These are phyloP conservation scores for Niebla homalea DNA, from an alignment of 495 filamentous ascomycete genomes.

Conservation along the genomic window DNA sequence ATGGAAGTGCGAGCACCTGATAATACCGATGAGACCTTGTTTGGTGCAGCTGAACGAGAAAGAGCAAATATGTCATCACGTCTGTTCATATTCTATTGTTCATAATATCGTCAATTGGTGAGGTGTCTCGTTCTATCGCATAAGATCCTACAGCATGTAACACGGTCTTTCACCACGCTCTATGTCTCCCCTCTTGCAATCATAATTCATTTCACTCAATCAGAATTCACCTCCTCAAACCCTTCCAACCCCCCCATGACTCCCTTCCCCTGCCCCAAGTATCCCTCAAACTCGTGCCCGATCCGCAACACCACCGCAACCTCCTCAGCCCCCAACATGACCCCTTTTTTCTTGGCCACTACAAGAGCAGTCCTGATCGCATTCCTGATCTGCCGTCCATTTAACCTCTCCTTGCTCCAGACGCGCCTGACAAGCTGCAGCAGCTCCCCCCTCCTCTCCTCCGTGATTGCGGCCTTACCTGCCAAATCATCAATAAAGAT, in stretches of 20 bases:
- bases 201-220: background rate
- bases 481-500: conserved; percentile 12
- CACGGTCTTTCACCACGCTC: too few relatives aligned
- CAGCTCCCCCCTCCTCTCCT: background rate
- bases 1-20: too few relatives aligned
- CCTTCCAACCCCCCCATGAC: conserved; percentile 7
- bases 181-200: too few relatives aligned
- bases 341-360: conserved; percentile 13
- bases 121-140: too few relatives aligned
- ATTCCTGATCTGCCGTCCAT: conserved; percentile 17
- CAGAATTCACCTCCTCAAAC: conserved; percentile 7
- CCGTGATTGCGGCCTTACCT: conserved; percentile 1
- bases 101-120: too few relatives aligned
- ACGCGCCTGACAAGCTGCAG: background rate
- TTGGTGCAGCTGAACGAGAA: too few relatives aligned
- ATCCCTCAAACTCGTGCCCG: conserved; percentile 11
- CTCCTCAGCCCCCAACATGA: conserved; percentile 4
- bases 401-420: conserved; percentile 13
- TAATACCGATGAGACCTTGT: too few relatives aligned
- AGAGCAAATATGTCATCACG: too few relatives aligned
- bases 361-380: conserved; percentile 10
- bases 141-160: too few relatives aligned
- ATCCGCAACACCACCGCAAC: conserved; percentile 15
- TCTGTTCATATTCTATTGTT: too few relatives aligned
- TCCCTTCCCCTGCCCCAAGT: conserved; percentile 4